phyloP scores from a whole-genome alignment of 1,139 yeast genomes.

The Yamadazyma sp. region DNA sequence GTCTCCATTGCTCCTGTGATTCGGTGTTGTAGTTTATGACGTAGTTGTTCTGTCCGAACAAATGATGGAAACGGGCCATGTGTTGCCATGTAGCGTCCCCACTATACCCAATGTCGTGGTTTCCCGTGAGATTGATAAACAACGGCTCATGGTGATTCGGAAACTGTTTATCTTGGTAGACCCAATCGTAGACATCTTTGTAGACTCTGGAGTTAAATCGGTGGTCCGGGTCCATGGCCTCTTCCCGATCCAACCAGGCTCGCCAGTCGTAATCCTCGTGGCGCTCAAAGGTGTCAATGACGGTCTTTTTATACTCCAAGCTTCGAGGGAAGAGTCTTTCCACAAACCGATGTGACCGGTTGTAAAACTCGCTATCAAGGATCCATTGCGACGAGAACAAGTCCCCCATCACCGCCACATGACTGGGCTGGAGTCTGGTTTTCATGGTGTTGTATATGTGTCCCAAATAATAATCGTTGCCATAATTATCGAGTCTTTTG shows the following conservation, averaged over 20 bases:
- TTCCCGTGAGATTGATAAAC: conserved; percentile 84
- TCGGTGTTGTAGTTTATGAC: conserved; percentile 68
- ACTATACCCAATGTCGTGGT: conserved; percentile 93
- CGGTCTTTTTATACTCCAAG: conserved; percentile 46
- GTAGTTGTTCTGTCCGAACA: conserved; percentile 84
- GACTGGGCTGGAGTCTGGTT: conserved; percentile 64
- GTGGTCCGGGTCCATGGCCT: conserved; percentile 38
- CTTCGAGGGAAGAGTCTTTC: conserved; percentile 63
- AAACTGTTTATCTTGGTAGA: conserved; percentile 27
- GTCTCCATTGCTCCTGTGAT: conserved; percentile 70
- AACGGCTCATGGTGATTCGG: conserved; percentile 49
- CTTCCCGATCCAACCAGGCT: conserved; percentile 40
- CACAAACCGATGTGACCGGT: conserved; percentile 71
- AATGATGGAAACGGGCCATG: conserved; percentile 67
- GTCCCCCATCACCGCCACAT: conserved; percentile 91
- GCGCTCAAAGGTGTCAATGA: conserved; percentile 42
- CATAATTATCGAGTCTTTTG: conserved; percentile 76
- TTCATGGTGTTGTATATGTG: conserved; percentile 74
- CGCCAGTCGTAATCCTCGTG: conserved; percentile 61
- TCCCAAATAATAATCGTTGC: conserved; percentile 85
- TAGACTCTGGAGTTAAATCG: conserved; percentile 52
- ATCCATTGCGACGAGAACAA: conserved; percentile 96
- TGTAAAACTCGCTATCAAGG: conserved; percentile 76
- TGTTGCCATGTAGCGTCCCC: conserved; percentile 96
- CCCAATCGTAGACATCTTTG: conserved; percentile 68